Conservation (phyloP, 345 rosid genomes). For the Adansonia digitata region DNA sequence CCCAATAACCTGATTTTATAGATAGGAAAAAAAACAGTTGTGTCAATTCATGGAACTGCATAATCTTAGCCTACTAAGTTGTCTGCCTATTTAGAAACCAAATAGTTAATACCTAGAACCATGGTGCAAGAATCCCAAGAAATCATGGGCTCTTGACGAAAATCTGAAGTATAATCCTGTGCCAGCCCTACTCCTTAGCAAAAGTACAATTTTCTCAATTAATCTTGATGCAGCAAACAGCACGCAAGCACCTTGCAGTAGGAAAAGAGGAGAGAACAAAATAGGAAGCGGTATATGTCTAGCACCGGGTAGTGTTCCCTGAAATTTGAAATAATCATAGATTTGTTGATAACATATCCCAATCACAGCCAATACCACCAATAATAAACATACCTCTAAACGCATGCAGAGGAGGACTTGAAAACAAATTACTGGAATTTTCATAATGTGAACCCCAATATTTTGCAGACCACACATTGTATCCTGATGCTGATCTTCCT, state of each 20-base stretch:
- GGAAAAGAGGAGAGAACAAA: conserved; percentile 63
- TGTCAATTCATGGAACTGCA: too few species aligned
- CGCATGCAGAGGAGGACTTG: conserved; percentile 84
- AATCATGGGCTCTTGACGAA: conserved; percentile 52
- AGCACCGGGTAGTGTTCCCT: conserved; percentile 85
- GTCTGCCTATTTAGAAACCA: too few species aligned
- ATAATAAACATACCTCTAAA: conserved; percentile 75
- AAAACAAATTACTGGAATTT: conserved; percentile 64
- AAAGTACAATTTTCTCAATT: conserved; percentile 53
- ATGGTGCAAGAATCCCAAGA: conserved; percentile 63
- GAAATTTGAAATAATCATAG: too few species aligned
- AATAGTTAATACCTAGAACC: conserved; percentile 78
- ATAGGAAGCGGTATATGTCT: conserved; percentile 42
- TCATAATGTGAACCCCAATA: conserved; percentile 89
- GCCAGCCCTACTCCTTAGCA: conserved; percentile 34
- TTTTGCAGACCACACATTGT: conserved; percentile 69
- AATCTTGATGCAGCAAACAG: conserved; percentile 54
- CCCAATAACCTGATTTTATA: conserved; percentile 79
- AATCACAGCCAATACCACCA: too few species aligned
- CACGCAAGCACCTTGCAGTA: conserved; percentile 87
- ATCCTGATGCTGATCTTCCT: conserved; percentile 49
- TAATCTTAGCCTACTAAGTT: neutral
- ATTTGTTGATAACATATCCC: too few species aligned
- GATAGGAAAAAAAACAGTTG: conserved; percentile 8
- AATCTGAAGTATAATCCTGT: conserved; percentile 42